A percentile compares a stretch with the other conserved stretches of the same genome.
phyloP scores from a whole-genome alignment of 805 yeast genomes.

The Lachancea thermotolerans region DNA sequence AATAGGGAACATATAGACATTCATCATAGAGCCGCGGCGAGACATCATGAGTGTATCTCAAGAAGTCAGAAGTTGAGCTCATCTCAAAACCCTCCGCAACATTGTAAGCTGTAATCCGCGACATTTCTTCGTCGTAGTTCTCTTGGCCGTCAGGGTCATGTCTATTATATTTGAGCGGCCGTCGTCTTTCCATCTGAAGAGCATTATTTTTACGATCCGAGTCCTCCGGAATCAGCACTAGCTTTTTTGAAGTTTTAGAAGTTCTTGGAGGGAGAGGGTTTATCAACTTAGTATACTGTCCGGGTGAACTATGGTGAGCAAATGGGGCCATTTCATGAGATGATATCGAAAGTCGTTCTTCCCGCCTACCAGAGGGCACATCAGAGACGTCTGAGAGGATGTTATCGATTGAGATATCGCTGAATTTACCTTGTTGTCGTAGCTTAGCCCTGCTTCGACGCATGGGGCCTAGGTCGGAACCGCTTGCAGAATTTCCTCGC shows the following conservation, averaged over 20 bases:
- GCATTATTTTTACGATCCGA: neutral
- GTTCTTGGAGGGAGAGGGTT: constrained; percentile 51
- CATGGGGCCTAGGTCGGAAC: neutral
- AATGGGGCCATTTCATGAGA: constrained; percentile 24
- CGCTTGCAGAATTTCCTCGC: no score
- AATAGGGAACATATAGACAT: constrained; percentile 84
- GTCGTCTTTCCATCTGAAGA: constrained; percentile 2
- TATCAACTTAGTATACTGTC: constrained; percentile 18
- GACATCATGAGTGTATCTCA: constrained; percentile 68
- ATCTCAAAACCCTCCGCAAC: constrained; percentile 79
- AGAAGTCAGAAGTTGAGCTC: constrained; percentile 52
- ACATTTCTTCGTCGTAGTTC: constrained; percentile 37
- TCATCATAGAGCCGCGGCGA: constrained; percentile 86
- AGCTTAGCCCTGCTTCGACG: constrained; percentile 5
- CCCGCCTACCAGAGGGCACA: constrained; percentile 67
- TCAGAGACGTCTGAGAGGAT: constrained; percentile 74
- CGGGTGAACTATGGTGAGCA: constrained; percentile 2
- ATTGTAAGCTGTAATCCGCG: constrained; percentile 87
- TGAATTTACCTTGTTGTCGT: constrained; percentile 40
- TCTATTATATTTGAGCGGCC: constrained; percentile 39
- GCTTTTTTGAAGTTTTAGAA: constrained; percentile 76
- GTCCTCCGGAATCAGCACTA: constrained; percentile 74
- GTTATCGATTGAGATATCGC: constrained; percentile 76
- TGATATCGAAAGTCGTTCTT: constrained; percentile 36
- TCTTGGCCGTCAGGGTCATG: constrained; percentile 33